phyloP scores from a whole-genome alignment of 2,329 filamentous ascomycete genomes.

The Ceratocystis lukuohia region DNA sequence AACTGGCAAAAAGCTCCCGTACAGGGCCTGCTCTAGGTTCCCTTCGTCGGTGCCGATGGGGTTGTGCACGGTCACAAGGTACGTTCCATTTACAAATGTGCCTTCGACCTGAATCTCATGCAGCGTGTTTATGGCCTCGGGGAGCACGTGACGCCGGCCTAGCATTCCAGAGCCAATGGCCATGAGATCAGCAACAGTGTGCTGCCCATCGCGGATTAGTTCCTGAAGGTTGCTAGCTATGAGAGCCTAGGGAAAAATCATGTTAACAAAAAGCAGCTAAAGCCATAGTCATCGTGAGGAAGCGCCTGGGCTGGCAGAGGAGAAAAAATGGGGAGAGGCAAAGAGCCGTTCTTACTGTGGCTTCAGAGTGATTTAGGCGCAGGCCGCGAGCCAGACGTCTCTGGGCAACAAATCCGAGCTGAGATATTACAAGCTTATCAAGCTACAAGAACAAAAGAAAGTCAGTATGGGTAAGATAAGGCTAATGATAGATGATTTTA shows the following conservation, averaged over 20 bases:
- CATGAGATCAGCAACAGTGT: constrained; percentile 90
- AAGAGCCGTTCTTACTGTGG: constrained; percentile 44
- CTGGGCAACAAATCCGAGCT: constrained; percentile 78
- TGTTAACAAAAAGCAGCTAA: neutral
- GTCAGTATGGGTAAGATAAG: neutral
- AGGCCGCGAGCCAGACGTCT: constrained; percentile 76
- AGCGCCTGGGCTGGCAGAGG: constrained; percentile 13
- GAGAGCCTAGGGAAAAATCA: constrained; percentile 41
- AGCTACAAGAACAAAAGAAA: constrained; percentile 41
- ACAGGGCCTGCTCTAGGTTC: constrained; percentile 72
- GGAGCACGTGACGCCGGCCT: constrained; percentile 79
- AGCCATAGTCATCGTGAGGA: neutral
- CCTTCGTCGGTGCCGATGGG: constrained; percentile 79
- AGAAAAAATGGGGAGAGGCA: neutral
- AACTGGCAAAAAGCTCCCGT: constrained; percentile 79
- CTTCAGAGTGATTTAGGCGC: constrained; percentile 80
- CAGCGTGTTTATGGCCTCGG: constrained; percentile 65
- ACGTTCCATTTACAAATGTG: constrained; percentile 80
- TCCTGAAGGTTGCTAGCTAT: constrained; percentile 87
- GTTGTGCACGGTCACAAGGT: constrained; percentile 86
- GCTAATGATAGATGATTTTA: too few relatives aligned
- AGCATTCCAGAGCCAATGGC: constrained; percentile 80
- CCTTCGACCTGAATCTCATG: constrained; percentile 85
- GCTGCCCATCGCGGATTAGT: constrained; percentile 90
- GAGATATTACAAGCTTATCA: constrained; percentile 89